Evolutionary conservation across 139 green algal species (phyloP).

Genomic region (Chlamydomonas applanata): DNA sequence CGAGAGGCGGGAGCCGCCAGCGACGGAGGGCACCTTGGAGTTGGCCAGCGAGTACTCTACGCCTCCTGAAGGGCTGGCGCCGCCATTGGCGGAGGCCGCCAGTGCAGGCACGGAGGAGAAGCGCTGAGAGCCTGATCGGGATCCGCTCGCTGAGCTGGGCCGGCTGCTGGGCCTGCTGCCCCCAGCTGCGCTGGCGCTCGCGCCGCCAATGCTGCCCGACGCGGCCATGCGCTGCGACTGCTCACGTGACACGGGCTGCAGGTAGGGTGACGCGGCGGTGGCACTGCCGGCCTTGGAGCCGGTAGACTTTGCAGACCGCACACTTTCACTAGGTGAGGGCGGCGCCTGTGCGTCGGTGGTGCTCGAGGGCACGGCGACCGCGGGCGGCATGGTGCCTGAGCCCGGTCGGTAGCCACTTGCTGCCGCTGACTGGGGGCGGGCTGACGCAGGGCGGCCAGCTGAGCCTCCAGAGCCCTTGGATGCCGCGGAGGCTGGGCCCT

Average conservation of each 20-base stretch:
- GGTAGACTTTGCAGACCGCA: neutral
- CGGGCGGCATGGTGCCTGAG: neutral
- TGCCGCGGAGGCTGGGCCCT: neutral
- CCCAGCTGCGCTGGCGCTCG: neutral
- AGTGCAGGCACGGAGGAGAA: too few relatives aligned
- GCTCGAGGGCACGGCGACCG: neutral
- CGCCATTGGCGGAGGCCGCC: too few relatives aligned
- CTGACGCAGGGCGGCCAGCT: too few relatives aligned
- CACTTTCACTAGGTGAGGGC: neutral
- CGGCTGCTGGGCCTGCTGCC: too few relatives aligned
- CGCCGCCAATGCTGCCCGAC: neutral
- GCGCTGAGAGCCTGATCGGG: too few relatives aligned
- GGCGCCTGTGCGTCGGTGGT: neutral
- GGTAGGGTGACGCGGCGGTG: slow-evolving; percentile 2
- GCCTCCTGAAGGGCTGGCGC: too few relatives aligned
- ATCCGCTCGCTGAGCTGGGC: too few relatives aligned
- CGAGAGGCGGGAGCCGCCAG: too few relatives aligned
- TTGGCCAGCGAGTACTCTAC: too few relatives aligned
- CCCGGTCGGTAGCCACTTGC: neutral
- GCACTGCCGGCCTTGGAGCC: neutral
- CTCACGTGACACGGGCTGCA: slow-evolving; percentile 8
- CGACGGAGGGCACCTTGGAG: too few relatives aligned
- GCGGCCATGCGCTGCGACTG: neutral
- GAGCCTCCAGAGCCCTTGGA: neutral
- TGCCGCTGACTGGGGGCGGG: neutral